These are phyloP conservation scores for Penicillium parvum DNA, from an alignment of 495 filamentous ascomycete species.

Conservation along the genomic window DNA sequence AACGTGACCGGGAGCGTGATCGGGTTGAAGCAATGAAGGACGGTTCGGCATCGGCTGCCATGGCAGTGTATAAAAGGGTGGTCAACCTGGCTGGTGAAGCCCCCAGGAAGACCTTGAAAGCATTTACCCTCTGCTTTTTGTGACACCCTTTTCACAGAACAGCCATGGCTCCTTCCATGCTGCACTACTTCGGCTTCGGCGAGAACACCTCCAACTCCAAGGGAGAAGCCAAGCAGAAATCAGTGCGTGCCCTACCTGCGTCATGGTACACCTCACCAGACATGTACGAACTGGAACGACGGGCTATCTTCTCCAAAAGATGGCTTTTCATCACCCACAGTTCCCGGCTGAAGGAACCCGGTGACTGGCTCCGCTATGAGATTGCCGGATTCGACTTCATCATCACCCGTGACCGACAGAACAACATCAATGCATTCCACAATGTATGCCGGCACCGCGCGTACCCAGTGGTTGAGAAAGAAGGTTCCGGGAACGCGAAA, in stretches of 20 bases:
- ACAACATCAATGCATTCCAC: slow-evolving; percentile 49
- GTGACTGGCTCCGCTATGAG: slow-evolving; percentile 46
- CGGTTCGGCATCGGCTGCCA: too few species aligned
- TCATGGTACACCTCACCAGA: slow-evolving; percentile 46
- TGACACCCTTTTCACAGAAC: too few species aligned
- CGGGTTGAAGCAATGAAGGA: too few species aligned
- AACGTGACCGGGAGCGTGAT: too few species aligned
- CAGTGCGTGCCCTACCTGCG: slow-evolving; percentile 39
- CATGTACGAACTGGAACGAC: slow-evolving; percentile 49
- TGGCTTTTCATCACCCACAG: slow-evolving; percentile 51
- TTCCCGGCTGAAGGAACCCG: slow-evolving; percentile 39
- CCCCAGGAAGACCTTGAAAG: too few species aligned
- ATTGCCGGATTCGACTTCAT: slow-evolving; percentile 48
- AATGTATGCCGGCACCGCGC: slow-evolving; percentile 54
- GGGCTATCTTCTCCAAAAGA: slow-evolving; percentile 46
- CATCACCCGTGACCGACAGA: slow-evolving; percentile 41
- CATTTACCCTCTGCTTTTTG: too few species aligned
- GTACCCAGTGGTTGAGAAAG: slow-evolving; percentile 48
- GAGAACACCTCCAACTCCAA: slow-evolving; percentile 14
- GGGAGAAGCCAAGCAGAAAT: slow-evolving; percentile 12
- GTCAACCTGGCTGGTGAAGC: too few species aligned
- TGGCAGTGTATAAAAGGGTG: too few species aligned
- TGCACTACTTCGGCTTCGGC: slow-evolving; percentile 31
- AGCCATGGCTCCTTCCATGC: slow-evolving; percentile 22
- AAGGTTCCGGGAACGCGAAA: slow-evolving; percentile 39